Conservation (phyloP, 2,329 filamentous ascomycete species). For the Fonsecaea monophora region DNA sequence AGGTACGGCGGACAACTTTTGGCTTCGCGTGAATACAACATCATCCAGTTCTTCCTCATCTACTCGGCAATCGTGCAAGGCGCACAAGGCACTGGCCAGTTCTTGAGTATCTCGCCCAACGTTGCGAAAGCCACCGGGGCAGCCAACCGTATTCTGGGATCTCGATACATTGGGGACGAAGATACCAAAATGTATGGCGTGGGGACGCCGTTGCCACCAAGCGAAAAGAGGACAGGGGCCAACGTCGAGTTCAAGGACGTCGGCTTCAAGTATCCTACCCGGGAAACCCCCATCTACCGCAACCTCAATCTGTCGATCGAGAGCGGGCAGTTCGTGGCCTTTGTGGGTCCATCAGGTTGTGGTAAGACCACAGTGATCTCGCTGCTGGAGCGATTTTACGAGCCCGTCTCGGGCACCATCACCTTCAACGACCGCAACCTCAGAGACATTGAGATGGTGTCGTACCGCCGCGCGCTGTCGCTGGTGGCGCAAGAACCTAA, state of each 20-base stretch:
- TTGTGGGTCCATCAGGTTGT: conserved; percentile 57
- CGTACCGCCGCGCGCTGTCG: conserved; percentile 46
- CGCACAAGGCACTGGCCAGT: conserved; percentile 70
- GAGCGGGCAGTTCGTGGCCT: conserved; percentile 53
- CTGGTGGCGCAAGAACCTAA: conserved; percentile 54
- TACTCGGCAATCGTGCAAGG: conserved; percentile 73
- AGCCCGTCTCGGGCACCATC: conserved; percentile 50
- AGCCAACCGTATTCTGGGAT: conserved; percentile 47
- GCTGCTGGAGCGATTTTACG: conserved; percentile 57
- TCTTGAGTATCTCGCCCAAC: conserved; percentile 70
- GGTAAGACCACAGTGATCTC: conserved; percentile 57
- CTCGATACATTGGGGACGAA: conserved; percentile 34
- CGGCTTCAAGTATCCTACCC: conserved; percentile 48
- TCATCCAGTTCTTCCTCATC: conserved; percentile 61
- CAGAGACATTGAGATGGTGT: conserved; percentile 39
- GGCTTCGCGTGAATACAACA: conserved; percentile 56
- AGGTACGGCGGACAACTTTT: conserved; percentile 71
- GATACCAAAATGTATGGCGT: conserved; percentile 60
- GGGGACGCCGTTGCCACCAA: conserved; percentile 47
- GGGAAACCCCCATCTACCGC: conserved; percentile 43
- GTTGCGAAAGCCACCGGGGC: conserved; percentile 50
- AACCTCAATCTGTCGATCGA: conserved; percentile 46
- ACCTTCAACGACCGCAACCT: conserved; percentile 46
- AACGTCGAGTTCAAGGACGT: conserved; percentile 46
- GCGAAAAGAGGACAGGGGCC: conserved; percentile 38